Percentiles rank a stretch among this genome's conserved stretches.
Evolutionary conservation across 805 yeast genomes (phyloP).

Genomic region (Suhomyces xylopsoci): DNA sequence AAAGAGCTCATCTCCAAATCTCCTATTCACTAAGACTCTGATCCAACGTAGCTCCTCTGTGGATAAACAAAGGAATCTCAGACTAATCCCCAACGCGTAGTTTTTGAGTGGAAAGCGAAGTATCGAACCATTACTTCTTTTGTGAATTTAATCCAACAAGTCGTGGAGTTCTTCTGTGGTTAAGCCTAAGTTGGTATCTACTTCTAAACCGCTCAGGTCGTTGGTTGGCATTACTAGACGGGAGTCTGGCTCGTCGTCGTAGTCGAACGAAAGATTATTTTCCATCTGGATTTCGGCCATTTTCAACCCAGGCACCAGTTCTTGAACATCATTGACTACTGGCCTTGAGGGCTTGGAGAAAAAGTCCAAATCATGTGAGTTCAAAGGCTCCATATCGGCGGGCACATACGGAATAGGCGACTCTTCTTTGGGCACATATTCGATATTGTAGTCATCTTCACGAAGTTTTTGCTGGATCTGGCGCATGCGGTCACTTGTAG

Average conservation of each 20-base stretch:
- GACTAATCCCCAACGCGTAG: background rate
- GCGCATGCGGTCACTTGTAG: background rate
- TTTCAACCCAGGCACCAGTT: slow-evolving; percentile 14
- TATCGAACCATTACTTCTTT: too few species aligned
- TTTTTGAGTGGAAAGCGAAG: background rate
- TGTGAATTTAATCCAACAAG: slow-evolving; percentile 27
- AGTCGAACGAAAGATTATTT: slow-evolving; percentile 5
- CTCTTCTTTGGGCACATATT: slow-evolving; percentile 40
- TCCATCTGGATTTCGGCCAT: slow-evolving; percentile 11
- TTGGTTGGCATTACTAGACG: background rate
- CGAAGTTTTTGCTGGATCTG: slow-evolving; percentile 13
- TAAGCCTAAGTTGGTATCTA: slow-evolving; percentile 26
- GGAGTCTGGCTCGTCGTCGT: slow-evolving; percentile 9
- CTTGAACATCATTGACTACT: background rate
- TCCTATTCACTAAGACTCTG: too few species aligned
- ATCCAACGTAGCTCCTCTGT: too few species aligned
- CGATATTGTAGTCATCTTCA: slow-evolving; percentile 44
- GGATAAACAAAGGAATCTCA: too few species aligned
- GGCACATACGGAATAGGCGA: slow-evolving; percentile 45
- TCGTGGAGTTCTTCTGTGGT: slow-evolving; percentile 31
- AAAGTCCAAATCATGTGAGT: slow-evolving; percentile 19
- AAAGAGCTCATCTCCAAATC: background rate
- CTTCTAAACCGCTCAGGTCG: background rate
- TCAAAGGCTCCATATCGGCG: slow-evolving; percentile 40
- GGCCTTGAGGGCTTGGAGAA: slow-evolving; percentile 18